phyloP scores from a whole-genome alignment of 768 basidiomycete species.

The Trametes sanguinea region DNA sequence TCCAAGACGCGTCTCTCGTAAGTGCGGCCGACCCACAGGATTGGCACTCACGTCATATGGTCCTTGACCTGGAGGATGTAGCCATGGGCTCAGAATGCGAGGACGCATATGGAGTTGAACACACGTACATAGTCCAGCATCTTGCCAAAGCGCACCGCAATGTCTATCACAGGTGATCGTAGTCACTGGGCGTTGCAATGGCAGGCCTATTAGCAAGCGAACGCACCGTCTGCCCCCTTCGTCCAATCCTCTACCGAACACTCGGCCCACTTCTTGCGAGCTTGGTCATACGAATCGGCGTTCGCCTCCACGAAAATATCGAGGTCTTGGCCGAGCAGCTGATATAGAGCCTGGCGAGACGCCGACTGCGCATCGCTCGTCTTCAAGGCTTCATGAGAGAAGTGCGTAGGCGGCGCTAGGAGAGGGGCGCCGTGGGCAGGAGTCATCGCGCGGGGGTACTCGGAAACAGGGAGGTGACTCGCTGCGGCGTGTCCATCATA shows the following conservation, averaged over 20 bases:
- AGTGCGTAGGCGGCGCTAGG: not conserved
- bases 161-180: constrained; percentile 36
- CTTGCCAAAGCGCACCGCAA: constrained; percentile 43
- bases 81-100: not conserved
- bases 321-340: constrained; percentile 46
- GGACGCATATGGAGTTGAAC: not conserved
- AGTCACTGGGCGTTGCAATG: not conserved
- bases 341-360: constrained; percentile 33
- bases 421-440: not conserved
- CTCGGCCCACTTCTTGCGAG: constrained; percentile 49
- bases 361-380: not conserved
- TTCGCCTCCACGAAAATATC: constrained; percentile 45
- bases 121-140: constrained; percentile 52
- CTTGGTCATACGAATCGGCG: constrained; percentile 46
- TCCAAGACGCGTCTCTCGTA: not conserved
- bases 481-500: constrained; percentile 3
- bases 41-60: constrained; percentile 46
- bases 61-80: constrained; percentile 40
- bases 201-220: not conserved
- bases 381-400: not conserved
- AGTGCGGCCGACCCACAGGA: not conserved
- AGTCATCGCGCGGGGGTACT: not conserved
- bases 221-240: constrained; percentile 51
- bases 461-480: not conserved
- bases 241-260: constrained; percentile 57